These are phyloP conservation scores for Agarophyton chilense DNA, from an alignment of 23 red algal genomes.

Conservation along the genomic window DNA sequence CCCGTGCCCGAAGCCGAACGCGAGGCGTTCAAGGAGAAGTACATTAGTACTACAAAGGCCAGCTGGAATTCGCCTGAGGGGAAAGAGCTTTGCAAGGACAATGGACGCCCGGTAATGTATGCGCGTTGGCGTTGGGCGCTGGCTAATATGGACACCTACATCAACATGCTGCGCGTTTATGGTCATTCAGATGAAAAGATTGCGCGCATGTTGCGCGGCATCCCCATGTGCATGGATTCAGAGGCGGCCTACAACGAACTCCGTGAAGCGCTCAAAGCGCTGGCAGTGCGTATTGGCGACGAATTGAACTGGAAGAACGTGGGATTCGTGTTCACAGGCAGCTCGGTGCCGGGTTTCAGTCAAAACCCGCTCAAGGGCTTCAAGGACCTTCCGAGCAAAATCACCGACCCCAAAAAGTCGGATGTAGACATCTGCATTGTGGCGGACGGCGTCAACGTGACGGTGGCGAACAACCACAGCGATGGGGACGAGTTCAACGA, in stretches of 20 bases:
- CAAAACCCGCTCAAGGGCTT: slow-evolving; percentile 28
- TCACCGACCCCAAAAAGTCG: background rate
- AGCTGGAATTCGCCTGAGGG: background rate
- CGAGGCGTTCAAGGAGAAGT: slow-evolving; percentile 5
- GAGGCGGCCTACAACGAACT: background rate
- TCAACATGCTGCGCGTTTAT: slow-evolving; percentile 31
- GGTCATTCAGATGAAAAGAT: slow-evolving; percentile 14
- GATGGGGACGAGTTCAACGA: background rate
- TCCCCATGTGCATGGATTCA: background rate
- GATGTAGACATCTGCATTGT: slow-evolving; percentile 44
- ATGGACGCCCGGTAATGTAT: background rate
- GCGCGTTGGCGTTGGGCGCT: slow-evolving; percentile 12
- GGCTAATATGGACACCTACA: slow-evolving; percentile 25
- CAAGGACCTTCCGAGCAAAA: background rate
- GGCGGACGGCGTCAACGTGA: slow-evolving; percentile 13
- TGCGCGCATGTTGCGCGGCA: background rate
- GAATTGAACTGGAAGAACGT: slow-evolving; percentile 13
- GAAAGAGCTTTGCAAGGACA: background rate
- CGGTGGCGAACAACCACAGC: background rate
- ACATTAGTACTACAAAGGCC: background rate
- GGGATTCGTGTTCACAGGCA: slow-evolving; percentile 30
- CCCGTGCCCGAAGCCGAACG: background rate
- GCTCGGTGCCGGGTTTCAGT: slow-evolving; percentile 4
- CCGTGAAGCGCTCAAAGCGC: background rate
- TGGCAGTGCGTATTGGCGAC: background rate